phyloP scores from a whole-genome alignment of 2,329 filamentous ascomycete genomes.

The Ophiosphaerella korrae region DNA sequence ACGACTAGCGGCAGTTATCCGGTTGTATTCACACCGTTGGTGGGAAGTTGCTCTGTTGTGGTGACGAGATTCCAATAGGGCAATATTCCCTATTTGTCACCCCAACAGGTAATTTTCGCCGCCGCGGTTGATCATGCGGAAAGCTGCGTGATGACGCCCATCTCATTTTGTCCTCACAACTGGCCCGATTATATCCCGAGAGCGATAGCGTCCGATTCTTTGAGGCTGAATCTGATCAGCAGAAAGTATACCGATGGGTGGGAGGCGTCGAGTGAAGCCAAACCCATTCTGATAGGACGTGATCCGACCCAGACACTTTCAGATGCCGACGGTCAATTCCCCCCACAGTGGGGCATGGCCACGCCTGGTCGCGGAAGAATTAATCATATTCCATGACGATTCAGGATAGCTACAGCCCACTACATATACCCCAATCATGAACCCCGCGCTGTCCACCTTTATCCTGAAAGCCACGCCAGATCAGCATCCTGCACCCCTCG shows the following conservation, averaged over 20 bases:
- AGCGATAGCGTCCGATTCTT: constrained; percentile 4
- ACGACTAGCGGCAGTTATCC: constrained; percentile 14
- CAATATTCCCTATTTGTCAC: constrained; percentile 12
- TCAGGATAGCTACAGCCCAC: constrained; percentile 9
- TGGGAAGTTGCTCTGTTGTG: constrained; percentile 17
- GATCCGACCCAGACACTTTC: no score
- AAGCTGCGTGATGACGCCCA: constrained; percentile 25
- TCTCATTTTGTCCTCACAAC: constrained; percentile 20
- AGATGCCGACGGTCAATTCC: no score
- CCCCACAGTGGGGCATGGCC: constrained; percentile 9
- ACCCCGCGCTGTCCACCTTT: constrained; percentile 47
- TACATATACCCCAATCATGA: constrained; percentile 44
- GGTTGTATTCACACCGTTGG: constrained; percentile 14
- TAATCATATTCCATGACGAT: no score
- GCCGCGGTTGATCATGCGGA: constrained; percentile 22
- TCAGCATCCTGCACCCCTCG: constrained; percentile 42
- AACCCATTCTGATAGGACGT: no score
- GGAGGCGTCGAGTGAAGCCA: no score
- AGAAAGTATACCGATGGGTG: no score
- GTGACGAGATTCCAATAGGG: constrained; percentile 10
- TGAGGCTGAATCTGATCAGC: neutral
- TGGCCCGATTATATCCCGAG: constrained; percentile 21
- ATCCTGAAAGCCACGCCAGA: constrained; percentile 46
- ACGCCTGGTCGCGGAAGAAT: no score
- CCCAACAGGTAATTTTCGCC: constrained; percentile 37